These are phyloP conservation scores for Pseudocercospora fijiensis DNA, from an alignment of 2,329 filamentous ascomycete genomes.

Conservation along the genomic window DNA sequence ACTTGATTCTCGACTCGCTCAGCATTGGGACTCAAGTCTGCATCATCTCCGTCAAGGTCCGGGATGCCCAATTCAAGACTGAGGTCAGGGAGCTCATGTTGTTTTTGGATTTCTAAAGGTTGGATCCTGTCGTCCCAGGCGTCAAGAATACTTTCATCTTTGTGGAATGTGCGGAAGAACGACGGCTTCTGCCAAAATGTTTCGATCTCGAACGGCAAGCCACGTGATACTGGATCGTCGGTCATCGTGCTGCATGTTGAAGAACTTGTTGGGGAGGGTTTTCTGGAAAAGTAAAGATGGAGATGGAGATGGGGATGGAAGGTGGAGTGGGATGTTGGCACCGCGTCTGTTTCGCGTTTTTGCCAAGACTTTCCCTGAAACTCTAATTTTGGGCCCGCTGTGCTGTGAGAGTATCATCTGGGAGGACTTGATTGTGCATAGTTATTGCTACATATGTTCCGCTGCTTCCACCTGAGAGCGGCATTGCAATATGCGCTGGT, in stretches of 20 bases:
- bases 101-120: not conserved
- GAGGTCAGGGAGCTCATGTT: constrained; percentile 10
- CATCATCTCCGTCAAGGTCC: constrained; percentile 27
- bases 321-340: not conserved
- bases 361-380: not conserved
- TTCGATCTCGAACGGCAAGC: constrained; percentile 28
- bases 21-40: constrained; percentile 29
- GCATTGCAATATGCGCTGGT: not conserved
- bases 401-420: not conserved
- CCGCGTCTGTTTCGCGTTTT: not conserved
- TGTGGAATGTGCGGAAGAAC: constrained; percentile 7
- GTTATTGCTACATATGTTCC: not conserved
- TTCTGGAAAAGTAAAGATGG: not conserved
- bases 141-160: constrained; percentile 22
- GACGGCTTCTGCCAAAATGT: constrained; percentile 28
- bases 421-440: not conserved
- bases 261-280: not conserved
- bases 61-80: constrained; percentile 17
- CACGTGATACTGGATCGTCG: constrained; percentile 16
- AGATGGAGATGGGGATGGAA: too few relatives aligned
- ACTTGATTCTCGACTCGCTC: not conserved
- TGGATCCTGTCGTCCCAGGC: constrained; percentile 5
- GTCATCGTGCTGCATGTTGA: constrained; percentile 11
- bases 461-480: not conserved
- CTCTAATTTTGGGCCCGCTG: not conserved